These are phyloP conservation scores for Hibiscus trionum DNA, from an alignment of 345 rosid species.

Conservation along the genomic window DNA sequence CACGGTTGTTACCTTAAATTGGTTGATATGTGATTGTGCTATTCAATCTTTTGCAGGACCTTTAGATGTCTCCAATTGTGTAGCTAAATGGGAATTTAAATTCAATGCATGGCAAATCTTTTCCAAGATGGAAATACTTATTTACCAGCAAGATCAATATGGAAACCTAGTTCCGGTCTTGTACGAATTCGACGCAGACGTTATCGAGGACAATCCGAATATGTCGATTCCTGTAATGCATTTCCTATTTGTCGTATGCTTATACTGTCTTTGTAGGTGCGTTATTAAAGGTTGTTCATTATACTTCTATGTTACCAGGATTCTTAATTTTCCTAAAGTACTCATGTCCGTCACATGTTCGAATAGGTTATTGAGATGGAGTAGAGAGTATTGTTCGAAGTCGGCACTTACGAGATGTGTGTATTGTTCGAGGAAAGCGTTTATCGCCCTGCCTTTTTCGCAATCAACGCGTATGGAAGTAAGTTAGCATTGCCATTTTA, in stretches of 20 bases:
- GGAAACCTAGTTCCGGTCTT: slow-evolving; percentile 65
- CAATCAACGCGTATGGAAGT: slow-evolving; percentile 57
- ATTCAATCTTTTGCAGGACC: slow-evolving; percentile 32
- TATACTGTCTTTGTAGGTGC: slow-evolving; percentile 61
- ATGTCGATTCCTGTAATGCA: slow-evolving; percentile 64
- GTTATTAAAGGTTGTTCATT: not conserved
- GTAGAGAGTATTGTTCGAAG: slow-evolving; percentile 53
- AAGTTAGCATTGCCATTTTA: slow-evolving; percentile 21
- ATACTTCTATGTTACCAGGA: not conserved
- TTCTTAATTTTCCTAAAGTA: not conserved
- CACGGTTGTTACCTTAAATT: too few species aligned
- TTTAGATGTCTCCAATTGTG: slow-evolving; percentile 53
- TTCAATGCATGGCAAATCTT: slow-evolving; percentile 63
- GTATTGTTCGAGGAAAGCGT: slow-evolving; percentile 32
- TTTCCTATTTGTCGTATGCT: slow-evolving; percentile 63
- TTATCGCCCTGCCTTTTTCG: slow-evolving; percentile 52
- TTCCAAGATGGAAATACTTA: slow-evolving; percentile 66
- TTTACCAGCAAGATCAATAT: slow-evolving; percentile 62
- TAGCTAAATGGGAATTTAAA: slow-evolving; percentile 53
- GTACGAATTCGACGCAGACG: slow-evolving; percentile 65
- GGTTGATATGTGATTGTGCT: too few species aligned
- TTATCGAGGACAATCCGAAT: slow-evolving; percentile 55
- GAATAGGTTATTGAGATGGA: slow-evolving; percentile 70
- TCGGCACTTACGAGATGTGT: slow-evolving; percentile 67
- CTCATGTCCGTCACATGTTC: not conserved